A percentile compares a stretch with the other conserved stretches of the same genome.
Evolutionary conservation across 2,329 filamentous ascomycete genomes (phyloP).

Genomic region (Aschersonia sp.): DNA sequence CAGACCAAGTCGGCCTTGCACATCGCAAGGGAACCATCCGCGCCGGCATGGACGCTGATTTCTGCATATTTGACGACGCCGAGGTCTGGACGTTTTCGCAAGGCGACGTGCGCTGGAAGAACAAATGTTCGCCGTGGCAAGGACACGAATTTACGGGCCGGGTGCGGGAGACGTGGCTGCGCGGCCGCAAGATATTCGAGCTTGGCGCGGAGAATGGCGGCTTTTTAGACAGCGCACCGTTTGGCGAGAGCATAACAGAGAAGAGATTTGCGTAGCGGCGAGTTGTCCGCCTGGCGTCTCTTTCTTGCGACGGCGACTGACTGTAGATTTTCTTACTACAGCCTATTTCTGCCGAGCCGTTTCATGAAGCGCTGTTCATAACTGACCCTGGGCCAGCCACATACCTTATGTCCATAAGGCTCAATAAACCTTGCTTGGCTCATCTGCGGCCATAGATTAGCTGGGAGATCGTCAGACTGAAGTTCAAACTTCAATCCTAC

Average conservation of each 20-base stretch:
- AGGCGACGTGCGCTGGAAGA: constrained; percentile 84
- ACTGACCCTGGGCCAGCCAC: too few relatives aligned
- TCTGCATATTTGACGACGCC: constrained; percentile 83
- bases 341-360: too few relatives aligned
- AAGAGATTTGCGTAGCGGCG: constrained; percentile 25
- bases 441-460: constrained; percentile 6
- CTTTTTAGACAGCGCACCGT: constrained; percentile 32
- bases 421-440: neutral
- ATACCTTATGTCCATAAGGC: neutral
- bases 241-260: constrained; percentile 44
- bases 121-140: constrained; percentile 84
- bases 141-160: constrained; percentile 63
- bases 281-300: too few relatives aligned
- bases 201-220: constrained; percentile 39
- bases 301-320: too few relatives aligned
- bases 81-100: constrained; percentile 59
- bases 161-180: constrained; percentile 73
- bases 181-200: constrained; percentile 61
- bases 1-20: constrained; percentile 72
- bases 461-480: constrained; percentile 16
- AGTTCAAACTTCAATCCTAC: constrained; percentile 11
- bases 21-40: constrained; percentile 65
- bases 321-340: too few relatives aligned
- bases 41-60: constrained; percentile 72
- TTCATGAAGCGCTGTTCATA: too few relatives aligned